Conservation (phyloP, 177 flowering plant genomes). For the Telopea speciosissima region DNA sequence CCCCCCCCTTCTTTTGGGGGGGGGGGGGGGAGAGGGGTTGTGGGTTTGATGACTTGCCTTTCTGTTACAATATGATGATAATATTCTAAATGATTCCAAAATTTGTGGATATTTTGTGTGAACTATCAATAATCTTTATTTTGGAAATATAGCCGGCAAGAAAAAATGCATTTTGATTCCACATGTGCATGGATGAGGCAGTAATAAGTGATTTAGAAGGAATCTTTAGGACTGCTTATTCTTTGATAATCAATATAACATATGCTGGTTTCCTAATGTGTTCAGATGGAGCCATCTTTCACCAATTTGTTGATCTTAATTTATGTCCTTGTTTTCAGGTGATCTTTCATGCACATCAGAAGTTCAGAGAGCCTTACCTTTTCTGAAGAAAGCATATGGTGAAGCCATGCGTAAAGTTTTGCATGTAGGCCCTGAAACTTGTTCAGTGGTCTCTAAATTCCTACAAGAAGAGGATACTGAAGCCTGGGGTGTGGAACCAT, state of each 20-base stretch:
- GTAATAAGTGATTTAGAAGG: not conserved
- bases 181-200: not conserved
- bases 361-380: constrained; percentile 63
- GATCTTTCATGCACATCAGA: constrained; percentile 63
- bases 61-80: not conserved
- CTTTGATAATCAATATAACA: not conserved
- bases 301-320: not conserved
- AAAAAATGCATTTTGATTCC: not conserved
- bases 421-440: constrained; percentile 89
- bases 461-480: constrained; percentile 75
- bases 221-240: not conserved
- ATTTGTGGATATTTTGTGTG: not conserved
- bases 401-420: constrained; percentile 72
- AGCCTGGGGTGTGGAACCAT: constrained; percentile 93
- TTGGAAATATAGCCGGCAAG: not conserved
- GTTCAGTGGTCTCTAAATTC: constrained; percentile 69
- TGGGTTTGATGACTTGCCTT: not conserved
- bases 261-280: not conserved
- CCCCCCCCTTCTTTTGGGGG: not conserved
- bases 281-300: not conserved
- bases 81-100: too few species aligned
- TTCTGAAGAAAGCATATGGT: constrained; percentile 69
- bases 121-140: not conserved
- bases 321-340: constrained; percentile 35
- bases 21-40: not conserved